Evolutionary conservation across 352 stramenopile species (phyloP), one percentile per base, ranked within the genome.

Genomic region (Globisporangium paroecandrum): DNA sequence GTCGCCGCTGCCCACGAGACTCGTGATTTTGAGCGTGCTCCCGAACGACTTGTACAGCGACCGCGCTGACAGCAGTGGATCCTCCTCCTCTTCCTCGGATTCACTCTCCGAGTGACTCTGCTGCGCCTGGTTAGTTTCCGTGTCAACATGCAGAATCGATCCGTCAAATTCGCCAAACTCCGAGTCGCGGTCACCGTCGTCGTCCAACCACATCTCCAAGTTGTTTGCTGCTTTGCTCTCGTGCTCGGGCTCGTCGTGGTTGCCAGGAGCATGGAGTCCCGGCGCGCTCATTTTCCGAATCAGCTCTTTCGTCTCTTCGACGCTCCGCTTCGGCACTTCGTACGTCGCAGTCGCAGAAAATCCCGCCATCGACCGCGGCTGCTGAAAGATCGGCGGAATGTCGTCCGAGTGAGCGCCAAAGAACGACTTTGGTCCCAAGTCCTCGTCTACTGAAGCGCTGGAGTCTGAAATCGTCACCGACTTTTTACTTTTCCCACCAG

Each of bases 21-120:
- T 69, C 22, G 72, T 82, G 49, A 90, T 71, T 62, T 84, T 73
- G 34, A 78, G 77, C 15, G 79, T 77, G 75, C 77, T 83, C 24
- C 83, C 77, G 13, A 82, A 83, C 32, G 66, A 65, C 27, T 79
- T 74, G 64, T 81, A 87, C 41, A 85, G 61, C 41, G 70, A 65
- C 0, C 77, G 77, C 9, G 77, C 77, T 0, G 75, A 85, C n/a
- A 82, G 47, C 32, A 83, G 62, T 61, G 68, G 64, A 22, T 74
- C 77, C 20, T 83, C 78, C 4, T 84, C 72, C n/a, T 76, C 74
- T 20, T 36, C 24, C 5, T 49, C 15, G 56, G 43, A 53, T n/a
- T 38, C 47, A 9, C 12, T 57, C 7, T 65, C 25, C 3, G 32
- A 22, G 6, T 20, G 38, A 24, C 1, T 43, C 22, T 24, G 65